Base-by-base conservation (phyloP, 1,139 yeast genomes). In the Taphrina confusa region DNA sequence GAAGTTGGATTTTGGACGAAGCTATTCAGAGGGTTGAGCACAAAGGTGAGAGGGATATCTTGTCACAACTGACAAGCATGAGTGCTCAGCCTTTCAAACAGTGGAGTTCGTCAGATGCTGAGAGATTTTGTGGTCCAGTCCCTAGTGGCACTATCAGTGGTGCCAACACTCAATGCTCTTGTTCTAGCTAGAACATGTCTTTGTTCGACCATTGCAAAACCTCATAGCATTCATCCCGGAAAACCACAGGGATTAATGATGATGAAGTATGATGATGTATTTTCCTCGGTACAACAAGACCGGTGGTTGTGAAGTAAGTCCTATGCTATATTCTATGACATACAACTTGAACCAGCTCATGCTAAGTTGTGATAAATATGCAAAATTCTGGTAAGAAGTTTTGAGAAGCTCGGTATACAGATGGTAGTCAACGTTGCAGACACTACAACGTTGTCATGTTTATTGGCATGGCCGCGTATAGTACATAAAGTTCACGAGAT, bases 1-100 rank as follows among this genome's bases (percentile, higher is more conserved):
- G 92, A 63, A 87, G 84, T 66, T 89, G 96, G 92, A 83, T 91
- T 57, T 75, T 92, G 60, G 91, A 89, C 61, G 92, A 90, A 64
- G 96, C 89, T 0, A 85, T 88, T 58, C 47, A 52, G 12, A 61
- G 66, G 14, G 76, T 72, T 4, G 66, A 67, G 46, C 56, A 64
- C 12, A 65, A 67, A 9, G 67, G 68, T 22, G 68, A 69, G 47
- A 60, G 57, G 40, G 64, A 63, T 2, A 59, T 68, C 6, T 68
- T 74, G 50, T 58, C 71, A 9, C 68, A 70, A 22, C 76, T 74
- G 3, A 65, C 72, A 52, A 55, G 63, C 9, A 71, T 76, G 76
- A 66, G 73, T 1, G 63, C 72, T 31, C 62, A 69, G 28, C 79
- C 79, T 9, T 76, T 46, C 28, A 30, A 74, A 72, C 36, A 51